phyloP scores from a whole-genome alignment of 495 filamentous ascomycete genomes.

The Neurospora intermedia region DNA sequence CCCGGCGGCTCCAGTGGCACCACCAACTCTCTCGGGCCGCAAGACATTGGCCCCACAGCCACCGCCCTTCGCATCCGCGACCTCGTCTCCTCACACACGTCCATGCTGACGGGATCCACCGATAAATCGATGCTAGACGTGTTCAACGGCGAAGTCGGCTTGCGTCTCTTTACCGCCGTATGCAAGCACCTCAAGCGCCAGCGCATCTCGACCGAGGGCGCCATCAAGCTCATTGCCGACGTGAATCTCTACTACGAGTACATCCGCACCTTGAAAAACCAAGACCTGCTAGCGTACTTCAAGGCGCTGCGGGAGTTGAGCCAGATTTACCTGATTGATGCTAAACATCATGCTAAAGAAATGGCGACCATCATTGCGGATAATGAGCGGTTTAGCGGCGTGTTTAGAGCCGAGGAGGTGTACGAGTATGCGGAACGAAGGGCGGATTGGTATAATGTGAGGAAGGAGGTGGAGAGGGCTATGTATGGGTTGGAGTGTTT shows the following conservation, averaged over 20 bases:
- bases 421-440: constrained; percentile 92
- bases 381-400: constrained; percentile 74
- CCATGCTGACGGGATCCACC: constrained; percentile 82
- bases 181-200: constrained; percentile 98
- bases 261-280: constrained; percentile 68
- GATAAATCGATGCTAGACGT: constrained; percentile 97
- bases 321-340: constrained; percentile 91
- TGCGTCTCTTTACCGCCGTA: constrained; percentile 77
- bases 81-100: constrained; percentile 76
- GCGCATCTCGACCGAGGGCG: constrained; percentile 79
- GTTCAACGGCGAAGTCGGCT: constrained; percentile 95
- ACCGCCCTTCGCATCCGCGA: constrained; percentile 75
- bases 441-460: constrained; percentile 88
- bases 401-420: constrained; percentile 92
- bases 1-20: neutral
- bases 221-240: constrained; percentile 88
- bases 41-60: constrained; percentile 68
- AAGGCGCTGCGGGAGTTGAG: constrained; percentile 81
- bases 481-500: constrained; percentile 94
- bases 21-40: neutral
- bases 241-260: constrained; percentile 90
- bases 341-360: constrained; percentile 83
- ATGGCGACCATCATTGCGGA: constrained; percentile 93
- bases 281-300: constrained; percentile 78
- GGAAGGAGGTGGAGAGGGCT: constrained; percentile 79